Evolutionary conservation across 2,329 filamentous ascomycete species (phyloP).

Genomic region (Lizonia empirigonia): DNA sequence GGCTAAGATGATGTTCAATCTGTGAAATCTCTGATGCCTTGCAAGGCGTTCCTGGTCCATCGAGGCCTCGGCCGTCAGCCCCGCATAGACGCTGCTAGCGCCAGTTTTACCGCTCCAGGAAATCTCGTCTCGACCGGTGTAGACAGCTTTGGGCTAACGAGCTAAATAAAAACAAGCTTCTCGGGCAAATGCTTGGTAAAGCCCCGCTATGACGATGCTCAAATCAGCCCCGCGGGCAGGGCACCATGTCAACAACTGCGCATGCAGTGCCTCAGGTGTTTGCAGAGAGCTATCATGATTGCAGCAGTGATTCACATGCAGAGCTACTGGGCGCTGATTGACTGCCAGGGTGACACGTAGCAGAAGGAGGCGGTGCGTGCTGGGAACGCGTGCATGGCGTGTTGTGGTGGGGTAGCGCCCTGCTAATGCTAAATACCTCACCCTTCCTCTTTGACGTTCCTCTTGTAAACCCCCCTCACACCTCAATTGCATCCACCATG

Average conservation of each 20-base stretch:
- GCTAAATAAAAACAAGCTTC: constrained; percentile 28
- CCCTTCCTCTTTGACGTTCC: constrained; percentile 4
- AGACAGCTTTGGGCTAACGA: background rate
- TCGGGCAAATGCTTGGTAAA: constrained; percentile 23
- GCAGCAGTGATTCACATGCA: background rate
- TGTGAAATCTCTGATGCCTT: no score
- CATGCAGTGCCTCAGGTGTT: background rate
- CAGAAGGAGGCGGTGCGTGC: constrained; percentile 11
- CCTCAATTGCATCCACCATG: constrained; percentile 45
- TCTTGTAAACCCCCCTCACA: background rate
- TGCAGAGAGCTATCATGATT: background rate
- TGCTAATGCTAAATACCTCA: constrained; percentile 12
- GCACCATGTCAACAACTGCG: constrained; percentile 6
- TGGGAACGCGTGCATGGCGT: constrained; percentile 17
- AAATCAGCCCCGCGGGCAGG: constrained; percentile 12
- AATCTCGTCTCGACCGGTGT: constrained; percentile 16
- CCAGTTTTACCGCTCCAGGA: background rate
- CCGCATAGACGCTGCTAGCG: constrained; percentile 3
- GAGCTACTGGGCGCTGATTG: background rate
- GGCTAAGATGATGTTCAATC: no score
- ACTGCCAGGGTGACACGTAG: constrained; percentile 6
- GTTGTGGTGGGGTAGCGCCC: constrained; percentile 16
- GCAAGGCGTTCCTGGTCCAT: constrained; percentile 2
- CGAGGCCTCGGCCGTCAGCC: background rate
- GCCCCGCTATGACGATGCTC: constrained; percentile 20